These are phyloP conservation scores for Septoria petroselini DNA, from an alignment of 2,329 filamentous ascomycete genomes.

Conservation along the genomic window DNA sequence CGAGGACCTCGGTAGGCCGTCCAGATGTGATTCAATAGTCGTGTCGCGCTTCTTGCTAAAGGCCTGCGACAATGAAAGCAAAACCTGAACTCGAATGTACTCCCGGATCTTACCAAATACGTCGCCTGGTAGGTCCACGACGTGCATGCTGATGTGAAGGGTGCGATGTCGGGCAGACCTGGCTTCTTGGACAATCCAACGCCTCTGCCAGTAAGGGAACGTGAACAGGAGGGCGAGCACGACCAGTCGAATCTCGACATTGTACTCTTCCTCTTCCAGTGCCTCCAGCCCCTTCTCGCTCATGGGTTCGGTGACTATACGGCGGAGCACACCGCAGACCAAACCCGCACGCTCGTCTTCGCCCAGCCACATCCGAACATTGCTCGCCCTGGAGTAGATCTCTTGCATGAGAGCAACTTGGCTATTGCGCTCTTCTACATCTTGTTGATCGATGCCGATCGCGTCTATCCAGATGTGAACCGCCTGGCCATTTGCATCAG, in stretches of 20 bases:
- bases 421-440: constrained; percentile 9
- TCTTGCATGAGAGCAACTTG: constrained; percentile 20
- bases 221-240: constrained; percentile 3
- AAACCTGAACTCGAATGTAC: constrained; percentile 7
- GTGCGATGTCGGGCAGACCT: constrained; percentile 4
- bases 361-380: constrained; percentile 17
- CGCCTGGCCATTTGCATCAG: neutral
- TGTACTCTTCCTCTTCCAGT: neutral
- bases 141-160: neutral
- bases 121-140: neutral
- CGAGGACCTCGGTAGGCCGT: neutral
- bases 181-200: constrained; percentile 17
- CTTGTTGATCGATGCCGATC: constrained; percentile 21
- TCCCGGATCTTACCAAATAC: constrained; percentile 5
- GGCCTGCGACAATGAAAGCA: neutral
- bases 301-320: neutral
- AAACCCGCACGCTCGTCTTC: neutral
- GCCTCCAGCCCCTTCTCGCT: neutral
- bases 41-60: neutral
- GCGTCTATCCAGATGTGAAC: constrained; percentile 20
- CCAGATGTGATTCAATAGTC: neutral
- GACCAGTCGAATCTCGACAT: neutral
- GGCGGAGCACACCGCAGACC: neutral
- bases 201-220: constrained; percentile 2
- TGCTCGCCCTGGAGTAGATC: constrained; percentile 11